Percentiles rank a stretch among this genome's conserved stretches.
Conservation (phyloP, 768 basidiomycete species). For the Naganishia vaughanmartiniae region DNA sequence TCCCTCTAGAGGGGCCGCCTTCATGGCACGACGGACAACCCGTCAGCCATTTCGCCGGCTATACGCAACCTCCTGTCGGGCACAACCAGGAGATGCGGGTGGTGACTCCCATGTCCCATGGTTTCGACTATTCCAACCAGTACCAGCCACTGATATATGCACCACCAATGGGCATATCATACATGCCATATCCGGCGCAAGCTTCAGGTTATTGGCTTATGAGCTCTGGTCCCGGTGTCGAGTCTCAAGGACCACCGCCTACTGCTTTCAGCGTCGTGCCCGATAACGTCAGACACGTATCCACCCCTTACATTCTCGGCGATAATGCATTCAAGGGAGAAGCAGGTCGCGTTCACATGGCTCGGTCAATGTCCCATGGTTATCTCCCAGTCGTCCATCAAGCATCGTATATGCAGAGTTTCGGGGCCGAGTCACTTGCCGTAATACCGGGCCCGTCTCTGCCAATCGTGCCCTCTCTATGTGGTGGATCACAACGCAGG, state of each 20-base stretch:
- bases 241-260: background rate
- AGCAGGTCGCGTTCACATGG: background rate
- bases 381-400: conserved; percentile 15
- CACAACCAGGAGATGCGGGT: background rate
- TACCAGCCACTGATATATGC: conserved; percentile 13
- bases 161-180: background rate
- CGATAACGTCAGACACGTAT: conserved; percentile 2
- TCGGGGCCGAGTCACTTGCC: background rate
- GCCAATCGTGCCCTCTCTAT: background rate
- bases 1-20: background rate
- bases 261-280: background rate
- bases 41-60: background rate
- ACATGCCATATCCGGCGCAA: conserved; percentile 7
- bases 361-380: conserved; percentile 10
- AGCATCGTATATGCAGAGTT: background rate
- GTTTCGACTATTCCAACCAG: background rate
- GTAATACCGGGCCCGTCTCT: background rate
- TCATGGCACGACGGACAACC: conserved; percentile 1
- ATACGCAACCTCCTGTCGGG: background rate
- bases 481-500: background rate
- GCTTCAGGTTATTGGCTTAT: conserved; percentile 11
- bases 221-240: background rate
- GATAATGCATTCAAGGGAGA: background rate
- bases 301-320: background rate
- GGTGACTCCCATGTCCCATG: background rate